Base-by-base conservation (phyloP, 805 yeast species). In the Nakazawaea wyomingensis region DNA sequence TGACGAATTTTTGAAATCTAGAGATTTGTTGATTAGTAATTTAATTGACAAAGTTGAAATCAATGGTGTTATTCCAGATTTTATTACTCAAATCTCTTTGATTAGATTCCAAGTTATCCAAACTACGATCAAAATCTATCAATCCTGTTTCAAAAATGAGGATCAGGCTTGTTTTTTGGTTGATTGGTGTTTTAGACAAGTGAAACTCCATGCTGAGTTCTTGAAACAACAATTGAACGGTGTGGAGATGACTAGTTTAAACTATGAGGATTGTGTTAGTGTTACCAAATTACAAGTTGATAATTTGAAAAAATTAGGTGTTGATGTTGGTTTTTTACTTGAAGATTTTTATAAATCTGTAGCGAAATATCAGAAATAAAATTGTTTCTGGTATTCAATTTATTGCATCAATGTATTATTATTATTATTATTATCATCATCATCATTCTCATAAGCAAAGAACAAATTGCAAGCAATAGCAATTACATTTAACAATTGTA, bases 181-280 rank as follows among this genome's bases (percentile, higher is more conserved):
- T n/a, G 78, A 80, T 48, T 88, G 96, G 96, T 75, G 83, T 27
- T 75, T 76, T 44, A 72, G 72, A 10, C 83, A 81, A 57, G 74
- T 85, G 26, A 74, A 76, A 32, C 66, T 68, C 37, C 82, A 84
- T 50, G 77, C 79, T 24, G 64, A 66, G 14, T 61, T 80, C 5
- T 74, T 89, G 51, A 76, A 78, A 37, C 76, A 84, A 44, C 90
- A 85, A 51, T 62, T 90, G 20, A 68, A 78, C 37, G 86, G 83
- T 18, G 76, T 85, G 11, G 71, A 77, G 37, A 65, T 74, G 34
- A 65, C 68, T 6, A 71, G 81, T 9, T 63, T 71, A 6, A 66
- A 73, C 8, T 80, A 82, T 50, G 64, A 67, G 37, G 73, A 70
- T 34, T 80, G 88, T 44, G 66, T 82, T 3, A 64, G 71, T 33